Conservation (phyloP, 2,329 filamentous ascomycete species). For the Apiospora pterosperma region DNA sequence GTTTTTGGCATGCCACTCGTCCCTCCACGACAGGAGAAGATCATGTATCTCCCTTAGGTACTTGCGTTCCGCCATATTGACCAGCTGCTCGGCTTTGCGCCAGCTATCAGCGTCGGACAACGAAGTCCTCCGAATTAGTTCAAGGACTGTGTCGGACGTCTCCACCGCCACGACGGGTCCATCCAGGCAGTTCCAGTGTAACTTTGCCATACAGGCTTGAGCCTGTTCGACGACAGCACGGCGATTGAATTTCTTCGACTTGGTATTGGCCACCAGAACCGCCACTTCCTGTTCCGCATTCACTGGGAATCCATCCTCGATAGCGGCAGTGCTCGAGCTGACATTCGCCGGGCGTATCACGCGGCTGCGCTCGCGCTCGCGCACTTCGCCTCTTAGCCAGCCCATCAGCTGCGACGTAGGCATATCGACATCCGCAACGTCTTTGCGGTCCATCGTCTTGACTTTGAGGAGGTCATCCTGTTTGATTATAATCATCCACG, state of each 20-base stretch:
- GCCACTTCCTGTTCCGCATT: slow-evolving; percentile 70
- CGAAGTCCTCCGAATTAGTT: slow-evolving; percentile 68
- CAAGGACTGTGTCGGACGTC: slow-evolving; percentile 78
- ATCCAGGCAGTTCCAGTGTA: slow-evolving; percentile 68
- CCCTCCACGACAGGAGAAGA: slow-evolving; percentile 62
- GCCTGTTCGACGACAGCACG: slow-evolving; percentile 82
- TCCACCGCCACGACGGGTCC: slow-evolving; percentile 87
- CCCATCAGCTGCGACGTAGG: slow-evolving; percentile 67
- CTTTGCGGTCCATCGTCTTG: slow-evolving; percentile 72
- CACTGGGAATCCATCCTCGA: slow-evolving; percentile 16
- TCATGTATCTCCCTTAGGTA: slow-evolving; percentile 83
- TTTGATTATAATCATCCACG: slow-evolving; percentile 88
- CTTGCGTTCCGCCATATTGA: slow-evolving; percentile 72
- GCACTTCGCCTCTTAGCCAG: slow-evolving; percentile 79
- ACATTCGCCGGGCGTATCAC: slow-evolving; percentile 19
- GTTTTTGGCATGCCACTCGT: slow-evolving; percentile 49
- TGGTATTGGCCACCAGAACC: slow-evolving; percentile 77
- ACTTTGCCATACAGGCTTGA: slow-evolving; percentile 53
- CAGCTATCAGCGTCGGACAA: slow-evolving; percentile 81
- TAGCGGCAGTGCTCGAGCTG: slow-evolving; percentile 12
- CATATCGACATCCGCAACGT: slow-evolving; percentile 73
- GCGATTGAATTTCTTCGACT: slow-evolving; percentile 89
- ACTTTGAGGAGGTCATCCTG: slow-evolving; percentile 74
- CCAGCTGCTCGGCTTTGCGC: slow-evolving; percentile 75
- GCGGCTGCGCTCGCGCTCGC: slow-evolving; percentile 61